These are phyloP conservation scores for Fragosphaeria purpurea DNA, from an alignment of 2,329 filamentous ascomycete genomes.

Conservation along the genomic window DNA sequence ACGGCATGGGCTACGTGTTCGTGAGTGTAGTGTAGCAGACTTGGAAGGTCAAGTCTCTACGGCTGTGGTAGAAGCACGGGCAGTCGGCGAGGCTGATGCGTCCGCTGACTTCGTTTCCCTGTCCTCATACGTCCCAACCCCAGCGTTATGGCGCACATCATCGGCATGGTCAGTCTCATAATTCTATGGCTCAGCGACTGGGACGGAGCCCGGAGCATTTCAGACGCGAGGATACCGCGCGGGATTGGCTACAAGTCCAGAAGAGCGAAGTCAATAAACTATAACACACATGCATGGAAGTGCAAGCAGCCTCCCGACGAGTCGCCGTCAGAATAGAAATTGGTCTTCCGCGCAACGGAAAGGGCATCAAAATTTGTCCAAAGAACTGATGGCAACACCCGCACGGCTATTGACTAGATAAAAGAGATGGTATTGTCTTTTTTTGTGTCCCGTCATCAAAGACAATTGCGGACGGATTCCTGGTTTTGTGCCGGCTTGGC, in stretches of 20 bases:
- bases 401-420: no score
- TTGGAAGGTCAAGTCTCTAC: constrained; percentile 54
- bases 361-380: no score
- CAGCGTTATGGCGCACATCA: constrained; percentile 50
- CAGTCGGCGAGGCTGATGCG: constrained; percentile 17
- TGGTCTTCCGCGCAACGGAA: no score
- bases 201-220: constrained; percentile 35
- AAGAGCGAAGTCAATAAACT: background rate
- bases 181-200: constrained; percentile 38
- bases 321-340: background rate
- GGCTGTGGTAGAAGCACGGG: constrained; percentile 33
- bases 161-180: constrained; percentile 38
- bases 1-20: constrained; percentile 50
- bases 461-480: background rate
- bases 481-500: constrained; percentile 43
- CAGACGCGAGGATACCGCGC: constrained; percentile 32
- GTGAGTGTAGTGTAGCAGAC: constrained; percentile 48
- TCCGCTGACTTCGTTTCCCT: constrained; percentile 54
- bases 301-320: background rate
- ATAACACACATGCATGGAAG: background rate
- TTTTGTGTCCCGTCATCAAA: no score
- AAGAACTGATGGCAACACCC: no score
- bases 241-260: constrained; percentile 22
- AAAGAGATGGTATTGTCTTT: no score
- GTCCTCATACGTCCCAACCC: constrained; percentile 66